Percentiles rank a stretch among this genome's conserved stretches.
Conservation (phyloP, 768 basidiomycete species). For the Paxillus rubicundulus region DNA sequence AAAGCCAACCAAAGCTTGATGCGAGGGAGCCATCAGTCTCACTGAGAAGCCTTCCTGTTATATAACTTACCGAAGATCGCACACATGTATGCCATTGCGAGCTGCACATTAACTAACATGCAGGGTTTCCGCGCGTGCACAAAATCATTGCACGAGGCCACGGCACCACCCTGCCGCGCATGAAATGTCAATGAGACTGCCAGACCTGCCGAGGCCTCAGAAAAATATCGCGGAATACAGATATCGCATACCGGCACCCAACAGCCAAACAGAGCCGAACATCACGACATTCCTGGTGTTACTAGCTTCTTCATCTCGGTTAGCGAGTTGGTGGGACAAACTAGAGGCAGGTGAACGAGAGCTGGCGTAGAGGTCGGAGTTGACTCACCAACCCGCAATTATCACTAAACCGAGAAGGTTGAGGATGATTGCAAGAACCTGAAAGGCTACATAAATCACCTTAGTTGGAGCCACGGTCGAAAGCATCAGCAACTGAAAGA, state of each 20-base stretch:
- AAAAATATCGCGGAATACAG: not conserved
- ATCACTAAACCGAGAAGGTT: constrained; percentile 9
- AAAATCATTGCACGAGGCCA: constrained; percentile 33
- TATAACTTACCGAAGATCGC: constrained; percentile 24
- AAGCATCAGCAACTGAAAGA: not conserved
- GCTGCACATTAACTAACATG: constrained; percentile 18
- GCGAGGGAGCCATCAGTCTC: not conserved
- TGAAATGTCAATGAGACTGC: constrained; percentile 27
- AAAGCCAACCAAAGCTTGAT: constrained; percentile 19
- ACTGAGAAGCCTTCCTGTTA: not conserved
- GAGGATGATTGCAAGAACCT: constrained; percentile 15
- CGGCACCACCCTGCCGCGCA: constrained; percentile 17
- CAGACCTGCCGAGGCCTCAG: constrained; percentile 14
- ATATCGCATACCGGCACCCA: constrained; percentile 15
- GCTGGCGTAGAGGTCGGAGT: not conserved
- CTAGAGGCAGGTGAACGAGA: constrained; percentile 3
- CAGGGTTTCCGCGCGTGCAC: constrained; percentile 19
- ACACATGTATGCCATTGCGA: constrained; percentile 31
- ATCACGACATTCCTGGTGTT: constrained; percentile 23
- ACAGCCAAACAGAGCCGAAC: constrained; percentile 20
- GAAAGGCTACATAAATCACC: constrained; percentile 15
- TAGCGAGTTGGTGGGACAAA: constrained; percentile 10
- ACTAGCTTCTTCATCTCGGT: constrained; percentile 15
- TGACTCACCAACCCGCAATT: constrained; percentile 20
- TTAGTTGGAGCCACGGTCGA: not conserved